A percentile compares a stretch with the other conserved stretches of the same genome.
These are phyloP conservation scores for Vitis rupestris DNA, from an alignment of 164 flowering plant genomes.

Conservation along the genomic window DNA sequence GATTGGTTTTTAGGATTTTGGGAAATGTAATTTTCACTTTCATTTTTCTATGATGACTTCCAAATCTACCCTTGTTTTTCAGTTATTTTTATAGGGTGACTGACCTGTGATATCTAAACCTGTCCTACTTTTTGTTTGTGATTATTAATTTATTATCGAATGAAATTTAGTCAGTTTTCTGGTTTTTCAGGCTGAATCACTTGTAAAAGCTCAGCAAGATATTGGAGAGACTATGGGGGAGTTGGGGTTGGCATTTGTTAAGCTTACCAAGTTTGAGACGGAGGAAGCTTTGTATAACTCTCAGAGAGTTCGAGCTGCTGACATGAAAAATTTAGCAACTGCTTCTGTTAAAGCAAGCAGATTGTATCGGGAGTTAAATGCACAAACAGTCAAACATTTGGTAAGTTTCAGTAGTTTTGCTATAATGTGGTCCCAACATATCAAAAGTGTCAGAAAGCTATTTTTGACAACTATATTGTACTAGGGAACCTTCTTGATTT, in stretches of 20 bases:
- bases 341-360: slow-evolving; percentile 95
- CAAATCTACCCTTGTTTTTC: too few species aligned
- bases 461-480: too few species aligned
- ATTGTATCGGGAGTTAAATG: slow-evolving; percentile 78
- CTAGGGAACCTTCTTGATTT: too few species aligned
- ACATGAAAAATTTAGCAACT: slow-evolving; percentile 76
- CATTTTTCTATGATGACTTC: too few species aligned
- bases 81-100: too few species aligned
- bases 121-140: not conserved
- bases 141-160: not conserved
- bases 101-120: too few species aligned
- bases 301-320: slow-evolving; percentile 68
- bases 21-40: too few species aligned
- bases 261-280: slow-evolving; percentile 83
- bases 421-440: too few species aligned
- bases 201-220: slow-evolving; percentile 95
- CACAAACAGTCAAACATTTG: slow-evolving; percentile 88
- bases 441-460: too few species aligned
- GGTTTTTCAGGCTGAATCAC: slow-evolving; percentile 66
- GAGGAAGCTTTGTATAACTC: slow-evolving; percentile 63
- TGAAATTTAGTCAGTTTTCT: slow-evolving; percentile 1
- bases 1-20: too few species aligned
- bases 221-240: slow-evolving; percentile 96
- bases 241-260: slow-evolving; percentile 79
- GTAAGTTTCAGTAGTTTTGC: slow-evolving; percentile 29